These are phyloP conservation scores for Fragaria nilgerrensis DNA, from an alignment of 306 rosid species.

Conservation along the genomic window DNA sequence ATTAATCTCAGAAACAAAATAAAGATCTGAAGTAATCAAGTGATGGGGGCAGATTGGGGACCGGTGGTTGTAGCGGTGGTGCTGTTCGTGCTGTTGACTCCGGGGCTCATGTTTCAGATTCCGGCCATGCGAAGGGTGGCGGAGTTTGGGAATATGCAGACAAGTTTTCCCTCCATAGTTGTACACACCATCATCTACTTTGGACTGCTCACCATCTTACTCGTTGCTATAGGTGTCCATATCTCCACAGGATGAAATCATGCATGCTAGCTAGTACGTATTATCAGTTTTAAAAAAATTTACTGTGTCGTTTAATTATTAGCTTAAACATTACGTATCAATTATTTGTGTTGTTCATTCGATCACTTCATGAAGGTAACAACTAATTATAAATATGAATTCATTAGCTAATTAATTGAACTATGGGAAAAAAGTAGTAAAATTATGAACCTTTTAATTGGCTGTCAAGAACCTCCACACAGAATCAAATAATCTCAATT, in stretches of 20 bases:
- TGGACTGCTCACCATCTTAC: slow-evolving; percentile 75
- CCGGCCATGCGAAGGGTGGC: slow-evolving; percentile 48
- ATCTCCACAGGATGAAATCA: slow-evolving; percentile 43
- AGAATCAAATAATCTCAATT: no score
- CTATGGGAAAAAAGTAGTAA: not conserved
- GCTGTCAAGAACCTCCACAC: not conserved
- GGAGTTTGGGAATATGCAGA: slow-evolving; percentile 76
- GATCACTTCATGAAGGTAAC: not conserved
- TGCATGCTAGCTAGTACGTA: not conserved
- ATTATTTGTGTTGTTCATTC: not conserved
- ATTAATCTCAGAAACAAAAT: not conserved
- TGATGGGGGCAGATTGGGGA: slow-evolving; percentile 77
- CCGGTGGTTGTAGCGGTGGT: slow-evolving; percentile 75
- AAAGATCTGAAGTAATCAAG: not conserved
- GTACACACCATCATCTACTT: slow-evolving; percentile 75
- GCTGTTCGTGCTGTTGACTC: slow-evolving; percentile 63
- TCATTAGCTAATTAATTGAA: not conserved
- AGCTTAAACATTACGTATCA: not conserved
- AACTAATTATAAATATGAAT: not conserved
- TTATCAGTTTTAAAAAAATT: not conserved
- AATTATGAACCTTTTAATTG: no score
- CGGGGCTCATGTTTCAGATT: slow-evolving; percentile 69
- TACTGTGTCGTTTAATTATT: no score
- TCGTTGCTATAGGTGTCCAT: slow-evolving; percentile 69
- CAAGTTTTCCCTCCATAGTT: slow-evolving; percentile 64